These are phyloP conservation scores for Xylariaceae sp. DNA, from an alignment of 2,329 filamentous ascomycete genomes.

Conservation along the genomic window DNA sequence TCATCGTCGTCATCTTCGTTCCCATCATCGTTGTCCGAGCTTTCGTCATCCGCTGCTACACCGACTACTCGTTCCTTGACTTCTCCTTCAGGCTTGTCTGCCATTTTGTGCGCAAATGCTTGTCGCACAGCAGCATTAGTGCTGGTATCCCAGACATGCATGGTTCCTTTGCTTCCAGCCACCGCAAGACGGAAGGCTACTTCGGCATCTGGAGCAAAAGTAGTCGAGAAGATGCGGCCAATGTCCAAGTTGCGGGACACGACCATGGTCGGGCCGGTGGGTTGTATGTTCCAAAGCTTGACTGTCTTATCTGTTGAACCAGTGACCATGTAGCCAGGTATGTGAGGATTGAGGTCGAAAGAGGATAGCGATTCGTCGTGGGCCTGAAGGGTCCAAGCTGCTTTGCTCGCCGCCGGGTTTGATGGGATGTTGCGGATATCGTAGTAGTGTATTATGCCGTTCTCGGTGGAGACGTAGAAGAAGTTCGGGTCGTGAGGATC, in stretches of 20 bases:
- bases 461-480: slow-evolving; percentile 95
- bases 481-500: slow-evolving; percentile 88
- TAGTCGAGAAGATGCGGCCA: slow-evolving; percentile 88
- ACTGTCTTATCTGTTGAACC: slow-evolving; percentile 93
- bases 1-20: slow-evolving; percentile 28
- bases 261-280: slow-evolving; percentile 82
- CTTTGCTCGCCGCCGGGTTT: slow-evolving; percentile 71
- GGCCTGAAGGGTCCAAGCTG: slow-evolving; percentile 92
- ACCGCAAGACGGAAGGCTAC: slow-evolving; percentile 91
- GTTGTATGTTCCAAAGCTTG: slow-evolving; percentile 91
- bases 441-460: slow-evolving; percentile 87
- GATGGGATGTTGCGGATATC: slow-evolving; percentile 76
- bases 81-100: slow-evolving; percentile 53
- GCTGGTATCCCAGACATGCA: slow-evolving; percentile 95
- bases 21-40: slow-evolving; percentile 43
- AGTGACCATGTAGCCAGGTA: slow-evolving; percentile 90
- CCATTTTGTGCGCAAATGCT: slow-evolving; percentile 74
- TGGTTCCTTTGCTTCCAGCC: slow-evolving; percentile 86
- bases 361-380: slow-evolving; percentile 90
- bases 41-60: slow-evolving; percentile 64
- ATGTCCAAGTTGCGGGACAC: slow-evolving; percentile 89
- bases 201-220: slow-evolving; percentile 85
- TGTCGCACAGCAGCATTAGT: slow-evolving; percentile 86
- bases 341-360: slow-evolving; percentile 85
- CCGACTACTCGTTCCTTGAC: slow-evolving; percentile 76